Conservation (phyloP, 2,329 filamentous ascomycete genomes). For the Colletotrichum sublineola region DNA sequence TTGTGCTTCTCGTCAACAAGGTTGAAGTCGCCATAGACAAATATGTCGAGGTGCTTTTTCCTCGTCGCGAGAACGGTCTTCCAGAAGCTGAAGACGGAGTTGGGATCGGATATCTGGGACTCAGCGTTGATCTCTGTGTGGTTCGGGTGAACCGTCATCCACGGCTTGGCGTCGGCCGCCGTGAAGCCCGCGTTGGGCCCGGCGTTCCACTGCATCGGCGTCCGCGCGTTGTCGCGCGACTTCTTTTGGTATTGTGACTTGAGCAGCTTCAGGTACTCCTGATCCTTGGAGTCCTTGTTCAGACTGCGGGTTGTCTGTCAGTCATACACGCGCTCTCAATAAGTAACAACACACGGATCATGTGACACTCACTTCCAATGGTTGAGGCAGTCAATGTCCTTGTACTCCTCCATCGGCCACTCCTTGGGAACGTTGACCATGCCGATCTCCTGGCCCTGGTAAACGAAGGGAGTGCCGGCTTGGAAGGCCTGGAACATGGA, state of each 20-base stretch:
- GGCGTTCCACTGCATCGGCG: constrained; percentile 79
- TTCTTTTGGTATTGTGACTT: constrained; percentile 66
- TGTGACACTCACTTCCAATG: constrained; percentile 59
- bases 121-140: constrained; percentile 74
- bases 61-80: constrained; percentile 69
- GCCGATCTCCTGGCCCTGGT: constrained; percentile 78
- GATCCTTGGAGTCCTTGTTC: constrained; percentile 55
- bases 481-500: constrained; percentile 69
- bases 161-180: constrained; percentile 63
- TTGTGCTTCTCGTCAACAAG: constrained; percentile 54
- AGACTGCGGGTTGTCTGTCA: constrained; percentile 46
- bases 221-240: constrained; percentile 77
- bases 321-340: neutral
- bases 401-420: constrained; percentile 76
- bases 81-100: constrained; percentile 74
- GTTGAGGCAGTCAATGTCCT: constrained; percentile 73
- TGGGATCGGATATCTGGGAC: constrained; percentile 60
- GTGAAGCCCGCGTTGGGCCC: constrained; percentile 75
- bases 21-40: constrained; percentile 74
- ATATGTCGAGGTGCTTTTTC: constrained; percentile 71
- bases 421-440: constrained; percentile 73
- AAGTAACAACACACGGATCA: neutral
- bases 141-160: constrained; percentile 79
- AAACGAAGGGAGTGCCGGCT: constrained; percentile 75
- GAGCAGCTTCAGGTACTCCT: constrained; percentile 53